These are phyloP conservation scores for Datura wrightii DNA, from an alignment of 257 asterid genomes.

Conservation along the genomic window DNA sequence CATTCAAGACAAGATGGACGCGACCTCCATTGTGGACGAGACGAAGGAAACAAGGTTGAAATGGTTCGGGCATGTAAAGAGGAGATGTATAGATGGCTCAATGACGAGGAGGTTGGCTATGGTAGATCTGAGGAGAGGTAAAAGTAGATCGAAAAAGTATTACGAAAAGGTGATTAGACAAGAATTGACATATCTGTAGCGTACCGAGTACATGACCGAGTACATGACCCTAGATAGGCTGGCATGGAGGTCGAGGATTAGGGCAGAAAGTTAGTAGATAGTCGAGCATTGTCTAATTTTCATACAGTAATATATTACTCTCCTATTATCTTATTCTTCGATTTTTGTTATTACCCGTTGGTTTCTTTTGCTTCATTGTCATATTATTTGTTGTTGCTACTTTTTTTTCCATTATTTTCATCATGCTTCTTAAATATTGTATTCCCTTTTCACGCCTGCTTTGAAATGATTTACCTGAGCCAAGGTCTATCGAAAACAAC, in stretches of 20 bases:
- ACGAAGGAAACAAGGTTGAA: not conserved
- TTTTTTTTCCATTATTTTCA: not conserved
- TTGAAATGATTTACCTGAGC: not conserved
- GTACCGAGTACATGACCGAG: not conserved
- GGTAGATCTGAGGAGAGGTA: not conserved
- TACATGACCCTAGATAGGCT: too few relatives aligned
- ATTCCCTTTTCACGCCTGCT: not conserved
- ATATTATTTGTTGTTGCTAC: not conserved
- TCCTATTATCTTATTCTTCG: not conserved
- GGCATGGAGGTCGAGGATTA: not conserved
- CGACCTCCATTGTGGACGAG: not conserved
- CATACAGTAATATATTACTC: not conserved
- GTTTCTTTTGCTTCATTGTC: not conserved
- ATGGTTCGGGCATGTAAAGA: not conserved
- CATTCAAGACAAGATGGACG: not conserved
- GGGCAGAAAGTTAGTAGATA: not conserved
- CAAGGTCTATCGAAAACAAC: not conserved
- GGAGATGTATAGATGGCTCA: not conserved
- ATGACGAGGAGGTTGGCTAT: not conserved
- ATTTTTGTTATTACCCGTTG: not conserved
- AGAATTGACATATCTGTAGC: not conserved
- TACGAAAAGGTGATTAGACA: not conserved
- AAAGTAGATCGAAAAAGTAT: not conserved
- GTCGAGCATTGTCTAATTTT: not conserved
- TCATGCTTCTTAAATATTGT: not conserved